These are phyloP conservation scores for Globisporangium paddicum DNA, from an alignment of 352 stramenopile species.

Conservation along the genomic window DNA sequence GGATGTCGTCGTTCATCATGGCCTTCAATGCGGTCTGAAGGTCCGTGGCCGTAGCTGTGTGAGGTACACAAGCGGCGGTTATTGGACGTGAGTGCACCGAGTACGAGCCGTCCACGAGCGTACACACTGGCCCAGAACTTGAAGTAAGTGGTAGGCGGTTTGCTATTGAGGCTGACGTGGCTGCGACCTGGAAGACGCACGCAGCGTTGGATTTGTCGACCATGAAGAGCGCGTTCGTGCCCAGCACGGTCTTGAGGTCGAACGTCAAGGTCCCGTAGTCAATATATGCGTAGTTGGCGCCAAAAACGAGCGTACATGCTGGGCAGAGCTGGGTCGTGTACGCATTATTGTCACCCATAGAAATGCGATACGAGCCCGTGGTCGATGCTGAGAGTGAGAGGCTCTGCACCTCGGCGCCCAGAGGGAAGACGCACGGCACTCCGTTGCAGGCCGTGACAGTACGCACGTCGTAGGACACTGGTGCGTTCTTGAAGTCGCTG, in stretches of 20 bases:
- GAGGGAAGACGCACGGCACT: conserved; percentile 73
- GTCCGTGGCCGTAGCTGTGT: conserved; percentile 19
- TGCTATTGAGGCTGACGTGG: conserved; percentile 21
- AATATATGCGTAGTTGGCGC: conserved; percentile 39
- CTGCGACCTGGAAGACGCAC: conserved; percentile 56
- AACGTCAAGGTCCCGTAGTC: conserved; percentile 47
- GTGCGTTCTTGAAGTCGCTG: conserved; percentile 29
- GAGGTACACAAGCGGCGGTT: conserved; percentile 33
- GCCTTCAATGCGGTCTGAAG: conserved; percentile 30
- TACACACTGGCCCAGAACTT: conserved; percentile 21
- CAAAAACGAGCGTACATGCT: conserved; percentile 38
- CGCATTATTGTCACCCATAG: conserved; percentile 28
- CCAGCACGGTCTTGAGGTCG: conserved; percentile 66
- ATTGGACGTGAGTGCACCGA: conserved; percentile 48
- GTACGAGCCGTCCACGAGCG: conserved; percentile 35
- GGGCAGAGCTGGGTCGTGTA: conserved; percentile 34
- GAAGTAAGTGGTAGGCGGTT: conserved; percentile 40
- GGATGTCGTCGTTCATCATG: conserved; percentile 55
- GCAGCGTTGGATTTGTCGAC: conserved; percentile 36
- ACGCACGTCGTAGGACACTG: conserved; percentile 46
- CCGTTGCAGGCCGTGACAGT: conserved; percentile 40
- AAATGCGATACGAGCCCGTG: conserved; percentile 73
- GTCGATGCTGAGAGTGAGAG: conserved; percentile 68
- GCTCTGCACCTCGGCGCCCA: conserved; percentile 91
- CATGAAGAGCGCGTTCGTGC: conserved; percentile 68